Evolutionary conservation across 129 eudicot species (phyloP).

Genomic region (Pittosporum tobira): DNA sequence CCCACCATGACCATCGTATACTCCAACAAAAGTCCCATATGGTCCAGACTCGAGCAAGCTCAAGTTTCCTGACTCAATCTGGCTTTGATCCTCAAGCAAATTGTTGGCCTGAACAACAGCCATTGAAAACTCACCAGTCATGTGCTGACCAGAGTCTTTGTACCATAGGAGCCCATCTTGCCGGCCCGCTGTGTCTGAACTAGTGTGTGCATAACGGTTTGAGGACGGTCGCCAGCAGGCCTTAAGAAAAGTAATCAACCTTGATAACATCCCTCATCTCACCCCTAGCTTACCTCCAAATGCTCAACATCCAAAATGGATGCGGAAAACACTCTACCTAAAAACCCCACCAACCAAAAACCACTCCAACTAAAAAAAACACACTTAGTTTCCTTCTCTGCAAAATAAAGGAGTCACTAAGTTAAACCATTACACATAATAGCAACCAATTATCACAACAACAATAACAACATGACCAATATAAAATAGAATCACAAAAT

Average conservation of each 20-base stretch:
- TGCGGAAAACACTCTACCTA: conserved; percentile 22
- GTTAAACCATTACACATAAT: conserved; percentile 1
- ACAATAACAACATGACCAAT: not conserved
- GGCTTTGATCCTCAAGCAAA: conserved; percentile 79
- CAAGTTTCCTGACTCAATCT: conserved; percentile 73
- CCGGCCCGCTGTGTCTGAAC: conserved; percentile 44
- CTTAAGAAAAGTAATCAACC: conserved; percentile 43
- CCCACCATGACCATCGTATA: conserved; percentile 87
- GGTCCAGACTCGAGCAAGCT: conserved; percentile 73
- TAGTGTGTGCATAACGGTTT: conserved; percentile 31
- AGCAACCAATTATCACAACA: not conserved
- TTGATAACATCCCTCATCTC: conserved; percentile 85
- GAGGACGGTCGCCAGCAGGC: conserved; percentile 61
- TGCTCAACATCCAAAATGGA: conserved; percentile 56
- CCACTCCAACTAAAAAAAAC: conserved; percentile 8
- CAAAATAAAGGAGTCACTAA: not conserved
- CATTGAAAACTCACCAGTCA: conserved; percentile 70
- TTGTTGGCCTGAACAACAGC: conserved; percentile 80
- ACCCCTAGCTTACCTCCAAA: conserved; percentile 37
- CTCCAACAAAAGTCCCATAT: conserved; percentile 69
- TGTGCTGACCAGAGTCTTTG: conserved; percentile 53
- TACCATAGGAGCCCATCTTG: conserved; percentile 75
- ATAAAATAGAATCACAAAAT: conserved; percentile 1
- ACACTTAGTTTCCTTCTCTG: conserved; percentile 9
- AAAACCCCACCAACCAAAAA: conserved; percentile 15